Base-by-base conservation (phyloP, 768 basidiomycete species). In the Russula griseocarnosa region DNA sequence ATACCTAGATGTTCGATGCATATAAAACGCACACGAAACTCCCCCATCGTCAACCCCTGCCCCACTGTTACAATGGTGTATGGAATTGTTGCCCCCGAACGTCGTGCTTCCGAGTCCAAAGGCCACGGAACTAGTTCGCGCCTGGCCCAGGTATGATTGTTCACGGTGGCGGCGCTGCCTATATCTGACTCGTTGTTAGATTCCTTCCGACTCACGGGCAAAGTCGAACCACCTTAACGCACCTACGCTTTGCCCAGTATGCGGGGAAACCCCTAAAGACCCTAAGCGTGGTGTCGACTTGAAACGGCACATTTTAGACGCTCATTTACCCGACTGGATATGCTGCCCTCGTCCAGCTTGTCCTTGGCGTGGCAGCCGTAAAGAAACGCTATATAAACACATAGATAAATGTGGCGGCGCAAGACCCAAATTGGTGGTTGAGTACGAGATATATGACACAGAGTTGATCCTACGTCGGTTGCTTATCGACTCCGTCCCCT, bases 241-340 rank as follows among this genome's bases (percentile, higher is more conserved):
- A 18, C 36, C 36, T 18, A 10, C 1, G 13, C 20, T 18, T 26
- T 55, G 55, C 26, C 38, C 16, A 5, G 8, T 22, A 16, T 26
- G 22, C 55, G 18, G 10, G 0, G 2, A 13, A 14, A 3, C 0
- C 5, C 1, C 16, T 9, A 3, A 13, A 14, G 6, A 0, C 5
- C 1, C 16, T 9, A 3, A 1, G 16, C 55, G 55, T 10, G 42
- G 5, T 10, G 26, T 30, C 30, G 55, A 56, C 2, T 44, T 7
- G 5, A 42, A n/a, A 4, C 38, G 55, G 10, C 54, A 55, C 24
- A 38, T 36, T 14, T 13, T 36, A 14, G 0, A 26, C 9, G 1
- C 18, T 16, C 55, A 55, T 42, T 22, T 55, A 38, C 55, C 55
- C 3, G 2, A 9, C 38, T 42, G 3, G 14, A 11, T 55, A 11